Evolutionary conservation across 768 basidiomycete genomes (phyloP), one percentile per base, ranked within the genome.

Genomic region (Tulasnella calospora): DNA sequence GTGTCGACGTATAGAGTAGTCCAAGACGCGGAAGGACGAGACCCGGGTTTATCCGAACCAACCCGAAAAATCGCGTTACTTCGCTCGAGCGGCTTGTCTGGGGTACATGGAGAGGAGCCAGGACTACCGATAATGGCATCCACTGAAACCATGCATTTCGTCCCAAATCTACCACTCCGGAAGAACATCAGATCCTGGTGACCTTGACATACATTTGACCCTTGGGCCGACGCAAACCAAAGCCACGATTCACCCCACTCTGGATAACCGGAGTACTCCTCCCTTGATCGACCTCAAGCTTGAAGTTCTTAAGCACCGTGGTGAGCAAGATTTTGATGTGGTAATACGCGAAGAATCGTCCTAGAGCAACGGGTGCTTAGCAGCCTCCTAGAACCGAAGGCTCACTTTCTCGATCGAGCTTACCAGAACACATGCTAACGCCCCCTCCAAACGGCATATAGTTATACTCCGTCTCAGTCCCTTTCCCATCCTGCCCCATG

Each of bases 391-490:
- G 5, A 12, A 44, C 1, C 15, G 15, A 44, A 19, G 0, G 15
- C 12, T 44, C 12, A 17, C 44, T 19, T 15, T 15, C 17, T 44
- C 44, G 44, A 9, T 55, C 12, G 44, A 44, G 44, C 77, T 46
- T 12, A 78, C 77, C 77, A 19, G 33, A 27, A n/a, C 77, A 78
- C 69, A 72, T 78, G 30, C 40, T 71, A 35, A 71, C 35, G 3
- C 77, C 77, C 2, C 77, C 77, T 19, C 77, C 77, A 51, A 73
- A 78, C 36, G 77, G 77, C 69, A 73, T 44, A 33, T 40, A 78
- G 17, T 41, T 78, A n/a, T 51, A 51, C n/a, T 51, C 51, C 51
- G 23, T 10, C 21, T 51, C 51, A 3, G 51, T 30, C 6, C 17
- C 33, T 72, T 46, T 41, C n/a, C 77, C 51, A 51, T 44, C 44